These are phyloP conservation scores for Aspergillus piperis DNA, from an alignment of 2,329 filamentous ascomycete genomes.

Conservation along the genomic window DNA sequence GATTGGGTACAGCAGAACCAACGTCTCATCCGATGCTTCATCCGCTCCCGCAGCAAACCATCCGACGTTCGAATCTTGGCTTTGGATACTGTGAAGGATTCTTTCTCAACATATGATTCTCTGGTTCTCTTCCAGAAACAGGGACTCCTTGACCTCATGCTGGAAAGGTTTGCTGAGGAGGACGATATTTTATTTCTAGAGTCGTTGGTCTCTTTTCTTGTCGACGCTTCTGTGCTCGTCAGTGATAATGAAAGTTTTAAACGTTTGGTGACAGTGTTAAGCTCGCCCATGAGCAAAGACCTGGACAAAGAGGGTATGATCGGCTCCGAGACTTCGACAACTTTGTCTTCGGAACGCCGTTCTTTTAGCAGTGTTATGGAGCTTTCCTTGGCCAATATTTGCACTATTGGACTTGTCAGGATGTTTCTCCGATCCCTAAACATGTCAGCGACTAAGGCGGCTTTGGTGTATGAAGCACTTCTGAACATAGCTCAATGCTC, in stretches of 20 bases:
- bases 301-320: constrained; percentile 30
- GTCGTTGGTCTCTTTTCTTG: constrained; percentile 42
- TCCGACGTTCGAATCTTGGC: constrained; percentile 44
- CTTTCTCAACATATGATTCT: constrained; percentile 35
- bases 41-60: constrained; percentile 40
- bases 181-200: constrained; percentile 42
- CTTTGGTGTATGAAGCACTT: constrained; percentile 63
- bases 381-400: constrained; percentile 58
- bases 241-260: constrained; percentile 37
- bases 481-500: constrained; percentile 64
- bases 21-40: constrained; percentile 39
- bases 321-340: constrained; percentile 44
- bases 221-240: constrained; percentile 33
- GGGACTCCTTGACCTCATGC: constrained; percentile 35
- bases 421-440: constrained; percentile 77
- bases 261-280: constrained; percentile 35
- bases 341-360: constrained; percentile 31
- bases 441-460: constrained; percentile 64
- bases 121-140: constrained; percentile 34
- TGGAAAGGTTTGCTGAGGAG: constrained; percentile 40
- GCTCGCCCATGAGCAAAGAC: constrained; percentile 40
- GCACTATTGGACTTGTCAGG: constrained; percentile 68
- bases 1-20: constrained; percentile 38
- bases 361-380: constrained; percentile 34
- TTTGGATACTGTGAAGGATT: constrained; percentile 43